Evolutionary conservation across 1,284 basidiomycete species (phyloP), one percentile per base, ranked within the genome.

Genomic region (Pseudozyma hubeiensis): DNA sequence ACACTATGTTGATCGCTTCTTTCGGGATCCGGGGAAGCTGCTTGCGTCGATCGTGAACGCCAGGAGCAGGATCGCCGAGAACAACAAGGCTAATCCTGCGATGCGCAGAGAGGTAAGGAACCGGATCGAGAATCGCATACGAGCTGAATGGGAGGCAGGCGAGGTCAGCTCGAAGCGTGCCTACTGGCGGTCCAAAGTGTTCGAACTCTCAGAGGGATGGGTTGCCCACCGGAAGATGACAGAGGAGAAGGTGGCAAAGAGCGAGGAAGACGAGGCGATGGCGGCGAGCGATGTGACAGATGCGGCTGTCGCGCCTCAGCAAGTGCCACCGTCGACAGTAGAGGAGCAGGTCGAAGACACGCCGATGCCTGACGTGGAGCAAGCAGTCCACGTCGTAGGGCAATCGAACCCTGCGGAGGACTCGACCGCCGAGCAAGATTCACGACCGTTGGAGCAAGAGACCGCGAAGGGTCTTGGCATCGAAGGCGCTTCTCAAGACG

Each of bases 1-100:
- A 34, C 81, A 83, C 53, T 80, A 73, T 47, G 72, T 84, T 24
- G 79, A 81, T 17, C 75, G 80, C 17, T 82, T 83, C 67, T 79
- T 83, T 19, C 56, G 59, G 14, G 70, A 81, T 17, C 81, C 80
- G 5, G 60, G 62, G 3, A 51, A 45, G 8, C 70, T 77, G 30
- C 55, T 75, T n/a, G 31, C 55, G 40, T 46, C 72, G 17, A 39
- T 57, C 16, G 57, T 65, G 9, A 29, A 53, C 0, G 53, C 55
- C 9, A 48, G 52, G 44, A 39, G n/a, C 14, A 44, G 16, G 41
- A 37, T 39, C 35, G 33, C 5, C n/a, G 14, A 7, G 2, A 45
- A 34, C 10, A 33, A 40, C 53, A 62, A 56, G 30, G 3, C 35
- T 6, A 35, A 44, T n/a, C 17, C 50, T 5, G 6, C 46, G 24